These are phyloP conservation scores for Uncinocarpus reesii DNA, from an alignment of 2,329 filamentous ascomycete species.

Conservation along the genomic window DNA sequence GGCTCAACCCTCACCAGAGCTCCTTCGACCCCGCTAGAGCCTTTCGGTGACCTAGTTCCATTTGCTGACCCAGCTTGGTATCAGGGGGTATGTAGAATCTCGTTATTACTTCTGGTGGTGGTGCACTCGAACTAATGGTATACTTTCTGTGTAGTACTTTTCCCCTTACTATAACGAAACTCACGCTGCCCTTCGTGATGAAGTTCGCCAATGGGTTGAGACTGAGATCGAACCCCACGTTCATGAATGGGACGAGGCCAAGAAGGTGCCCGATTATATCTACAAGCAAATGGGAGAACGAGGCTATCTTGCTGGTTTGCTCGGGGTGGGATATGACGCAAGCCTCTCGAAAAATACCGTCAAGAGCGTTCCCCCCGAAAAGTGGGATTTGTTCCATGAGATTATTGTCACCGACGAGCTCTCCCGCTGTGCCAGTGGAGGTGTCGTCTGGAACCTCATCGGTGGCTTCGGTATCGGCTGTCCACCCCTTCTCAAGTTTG, in stretches of 20 bases:
- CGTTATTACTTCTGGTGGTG: neutral
- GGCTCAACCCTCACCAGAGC: constrained; percentile 31
- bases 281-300: constrained; percentile 93
- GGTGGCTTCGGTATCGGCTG: constrained; percentile 95
- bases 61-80: constrained; percentile 94
- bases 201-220: constrained; percentile 88
- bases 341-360: constrained; percentile 62
- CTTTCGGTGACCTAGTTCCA: constrained; percentile 76
- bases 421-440: constrained; percentile 76
- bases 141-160: constrained; percentile 56
- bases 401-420: constrained; percentile 91
- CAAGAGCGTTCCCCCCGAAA: constrained; percentile 68
- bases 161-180: constrained; percentile 94
- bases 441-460: constrained; percentile 92
- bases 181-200: constrained; percentile 79
- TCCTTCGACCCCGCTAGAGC: constrained; percentile 58
- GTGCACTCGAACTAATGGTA: neutral
- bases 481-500: constrained; percentile 85
- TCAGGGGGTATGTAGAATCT: constrained; percentile 58
- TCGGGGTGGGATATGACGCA: constrained; percentile 68
- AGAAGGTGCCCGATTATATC: constrained; percentile 74
- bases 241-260: constrained; percentile 93
- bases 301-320: constrained; percentile 81
- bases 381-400: constrained; percentile 99
- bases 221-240: constrained; percentile 81